phyloP scores from a whole-genome alignment of 2,329 filamentous ascomycete genomes.

The Nigrospora oryzae region DNA sequence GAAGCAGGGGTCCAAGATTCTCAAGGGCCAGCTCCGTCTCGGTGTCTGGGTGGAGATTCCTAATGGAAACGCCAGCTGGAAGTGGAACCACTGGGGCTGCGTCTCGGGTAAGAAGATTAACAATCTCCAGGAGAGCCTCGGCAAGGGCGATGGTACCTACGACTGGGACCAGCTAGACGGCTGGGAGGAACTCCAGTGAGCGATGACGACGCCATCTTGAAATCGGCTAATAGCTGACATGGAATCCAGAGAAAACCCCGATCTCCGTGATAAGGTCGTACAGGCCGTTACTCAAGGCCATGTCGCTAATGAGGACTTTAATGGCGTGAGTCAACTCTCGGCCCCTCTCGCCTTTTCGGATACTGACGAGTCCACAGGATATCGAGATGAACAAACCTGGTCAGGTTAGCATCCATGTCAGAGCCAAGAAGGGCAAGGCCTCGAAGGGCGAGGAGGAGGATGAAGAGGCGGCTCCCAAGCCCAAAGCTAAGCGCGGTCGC shows the following conservation, averaged over 20 bases:
- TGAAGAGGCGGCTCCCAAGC: conserved; percentile 21
- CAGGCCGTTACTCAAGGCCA: conserved; percentile 68
- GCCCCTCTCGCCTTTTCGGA: conserved; percentile 4
- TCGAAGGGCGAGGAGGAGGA: conserved; percentile 19
- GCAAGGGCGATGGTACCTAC: conserved; percentile 33
- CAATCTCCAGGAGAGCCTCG: conserved; percentile 53
- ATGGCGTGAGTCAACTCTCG: conserved; percentile 55
- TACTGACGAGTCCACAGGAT: conserved; percentile 43
- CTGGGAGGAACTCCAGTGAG: conserved; percentile 62
- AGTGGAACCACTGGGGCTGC: conserved; percentile 91
- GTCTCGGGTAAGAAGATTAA: conserved; percentile 67
- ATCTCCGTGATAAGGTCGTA: conserved; percentile 65
- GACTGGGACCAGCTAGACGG: conserved; percentile 68
- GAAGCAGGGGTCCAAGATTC: conserved; percentile 58
- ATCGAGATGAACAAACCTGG: conserved; percentile 65
- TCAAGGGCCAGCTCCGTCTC: conserved; percentile 70
- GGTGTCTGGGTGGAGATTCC: conserved; percentile 62
- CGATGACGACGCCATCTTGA: conserved; percentile 3
- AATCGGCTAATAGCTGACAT: conserved; percentile 4
- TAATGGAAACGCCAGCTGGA: conserved; percentile 53
- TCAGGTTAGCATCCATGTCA: conserved; percentile 51
- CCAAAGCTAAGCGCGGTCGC: conserved; percentile 25
- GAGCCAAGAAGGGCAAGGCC: conserved; percentile 24
- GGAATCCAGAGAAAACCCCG: conserved; percentile 34
- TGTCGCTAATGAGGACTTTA: conserved; percentile 81